Conservation (phyloP, 78 protist species). For the Thecamonas trahens region DNA sequence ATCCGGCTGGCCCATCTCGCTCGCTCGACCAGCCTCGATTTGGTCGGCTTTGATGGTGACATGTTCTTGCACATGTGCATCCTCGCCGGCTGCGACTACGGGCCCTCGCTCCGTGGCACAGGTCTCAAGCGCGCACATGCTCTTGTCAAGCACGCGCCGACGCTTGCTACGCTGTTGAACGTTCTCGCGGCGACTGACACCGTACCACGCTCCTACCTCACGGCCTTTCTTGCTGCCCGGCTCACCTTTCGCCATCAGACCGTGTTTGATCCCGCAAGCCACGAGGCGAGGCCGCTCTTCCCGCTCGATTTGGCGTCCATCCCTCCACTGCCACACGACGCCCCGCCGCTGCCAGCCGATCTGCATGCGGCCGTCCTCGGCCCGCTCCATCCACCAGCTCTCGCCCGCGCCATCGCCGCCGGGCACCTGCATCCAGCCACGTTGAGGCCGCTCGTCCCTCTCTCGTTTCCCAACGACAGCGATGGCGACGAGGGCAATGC, state of each 20-base stretch:
- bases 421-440: not conserved
- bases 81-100: constrained; percentile 94
- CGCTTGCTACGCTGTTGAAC: not conserved
- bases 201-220: not conserved
- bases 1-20: not conserved
- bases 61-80: constrained; percentile 70
- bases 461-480: too few species aligned
- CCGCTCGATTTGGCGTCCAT: not conserved
- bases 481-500: too few species aligned
- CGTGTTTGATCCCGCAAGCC: constrained; percentile 36
- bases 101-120: constrained; percentile 66
- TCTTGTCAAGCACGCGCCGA: constrained; percentile 13
- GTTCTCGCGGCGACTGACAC: not conserved
- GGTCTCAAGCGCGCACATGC: constrained; percentile 83
- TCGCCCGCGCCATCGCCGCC: not conserved
- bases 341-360: too few species aligned
- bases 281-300: not conserved
- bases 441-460: too few species aligned
- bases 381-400: not conserved
- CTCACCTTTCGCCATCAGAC: constrained; percentile 65
- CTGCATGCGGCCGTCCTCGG: too few species aligned
- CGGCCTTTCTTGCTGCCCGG: constrained; percentile 37
- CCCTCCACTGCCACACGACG: too few species aligned
- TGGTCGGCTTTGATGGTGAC: not conserved
- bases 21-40: not conserved